Evolutionary conservation across 208 protist genomes (phyloP).

Genomic region (Phytomonas serpens): DNA sequence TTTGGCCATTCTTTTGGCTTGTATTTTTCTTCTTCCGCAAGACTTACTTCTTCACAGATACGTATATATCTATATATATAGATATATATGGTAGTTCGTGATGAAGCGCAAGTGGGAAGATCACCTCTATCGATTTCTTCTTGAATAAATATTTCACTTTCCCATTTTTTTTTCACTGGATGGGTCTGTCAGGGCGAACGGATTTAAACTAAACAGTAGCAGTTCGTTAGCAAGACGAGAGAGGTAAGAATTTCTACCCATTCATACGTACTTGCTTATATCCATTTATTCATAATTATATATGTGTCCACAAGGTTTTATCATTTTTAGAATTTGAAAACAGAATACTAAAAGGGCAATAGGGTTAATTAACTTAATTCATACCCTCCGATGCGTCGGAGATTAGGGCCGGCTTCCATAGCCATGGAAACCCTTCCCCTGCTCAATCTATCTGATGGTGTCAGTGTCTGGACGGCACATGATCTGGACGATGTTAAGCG

Average conservation of each 20-base stretch:
- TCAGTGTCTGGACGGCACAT: constrained; percentile 46
- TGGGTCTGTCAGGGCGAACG: background rate
- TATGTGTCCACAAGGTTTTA: constrained; percentile 4
- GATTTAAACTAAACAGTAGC: background rate
- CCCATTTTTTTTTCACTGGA: background rate
- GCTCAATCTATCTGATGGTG: constrained; percentile 38
- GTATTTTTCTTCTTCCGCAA: background rate
- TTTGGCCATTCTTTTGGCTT: background rate
- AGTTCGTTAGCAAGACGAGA: background rate
- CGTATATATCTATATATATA: background rate
- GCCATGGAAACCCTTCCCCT: constrained; percentile 19
- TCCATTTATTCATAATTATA: background rate
- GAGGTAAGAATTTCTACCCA: background rate
- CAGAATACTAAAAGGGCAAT: constrained; percentile 7
- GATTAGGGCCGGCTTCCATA: background rate
- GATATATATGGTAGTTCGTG: background rate
- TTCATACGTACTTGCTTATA: background rate
- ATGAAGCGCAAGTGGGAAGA: background rate
- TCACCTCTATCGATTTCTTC: background rate
- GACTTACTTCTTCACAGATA: background rate
- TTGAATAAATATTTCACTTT: background rate
- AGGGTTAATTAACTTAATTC: background rate
- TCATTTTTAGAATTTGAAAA: constrained; percentile 1
- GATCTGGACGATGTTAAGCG: constrained; percentile 26
- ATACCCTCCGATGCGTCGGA: background rate